Conservation (phyloP, 805 yeast species). For the Barnettozyma siamensis region DNA sequence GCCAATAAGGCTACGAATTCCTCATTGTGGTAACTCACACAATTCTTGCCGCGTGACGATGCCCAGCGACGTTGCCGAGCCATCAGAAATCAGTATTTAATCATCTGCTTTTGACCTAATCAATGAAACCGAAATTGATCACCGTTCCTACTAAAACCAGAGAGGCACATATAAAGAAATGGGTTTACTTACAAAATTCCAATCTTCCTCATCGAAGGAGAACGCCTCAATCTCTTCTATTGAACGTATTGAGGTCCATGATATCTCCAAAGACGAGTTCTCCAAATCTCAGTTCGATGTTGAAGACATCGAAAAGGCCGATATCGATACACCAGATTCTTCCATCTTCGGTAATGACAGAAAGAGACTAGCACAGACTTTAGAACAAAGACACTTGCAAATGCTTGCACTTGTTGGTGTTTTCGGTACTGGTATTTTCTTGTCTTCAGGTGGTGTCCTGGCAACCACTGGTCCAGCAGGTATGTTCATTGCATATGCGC, state of each 20-base stretch:
- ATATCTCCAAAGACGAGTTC: background rate
- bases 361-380: conserved; percentile 7
- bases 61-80: too few species aligned
- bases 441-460: conserved; percentile 34
- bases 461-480: conserved; percentile 32
- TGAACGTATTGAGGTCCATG: conserved; percentile 3
- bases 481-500: conserved; percentile 27
- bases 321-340: background rate
- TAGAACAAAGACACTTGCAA: conserved; percentile 33
- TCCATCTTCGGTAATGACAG: conserved; percentile 13
- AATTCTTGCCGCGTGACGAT: too few species aligned
- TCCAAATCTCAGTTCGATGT: background rate
- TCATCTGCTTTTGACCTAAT: too few species aligned
- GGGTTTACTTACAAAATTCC: background rate
- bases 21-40: too few species aligned
- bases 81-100: too few species aligned
- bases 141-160: too few species aligned
- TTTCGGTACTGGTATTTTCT: conserved; percentile 38
- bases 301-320: background rate
- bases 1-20: too few species aligned
- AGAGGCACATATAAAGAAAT: too few species aligned
- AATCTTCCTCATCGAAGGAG: background rate
- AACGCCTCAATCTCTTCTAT: background rate
- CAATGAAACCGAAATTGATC: too few species aligned
- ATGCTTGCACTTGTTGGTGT: conserved; percentile 45